Base-by-base conservation (phyloP, 805 yeast genomes). In the Hanseniaspora lachancei region DNA sequence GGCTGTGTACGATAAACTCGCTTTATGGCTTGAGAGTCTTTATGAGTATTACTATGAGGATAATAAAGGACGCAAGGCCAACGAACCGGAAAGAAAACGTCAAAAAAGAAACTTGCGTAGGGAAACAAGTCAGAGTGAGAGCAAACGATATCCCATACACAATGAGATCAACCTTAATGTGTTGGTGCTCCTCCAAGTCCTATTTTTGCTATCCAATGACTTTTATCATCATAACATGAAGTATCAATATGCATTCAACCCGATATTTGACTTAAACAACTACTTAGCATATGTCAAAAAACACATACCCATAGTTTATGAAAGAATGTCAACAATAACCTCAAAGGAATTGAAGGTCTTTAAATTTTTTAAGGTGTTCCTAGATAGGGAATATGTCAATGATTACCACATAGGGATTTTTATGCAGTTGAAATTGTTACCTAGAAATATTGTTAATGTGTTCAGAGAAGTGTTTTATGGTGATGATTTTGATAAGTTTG, bases 381-480 rank as follows among this genome's bases (percentile, higher is more conserved):
- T 53, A 15, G 47, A 39, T 23, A 13, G 15, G 16, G 23, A 38
- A 2, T 38, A 29, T 46, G 47, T 53, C 3, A 53, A 53, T 29
- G 50, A 53, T 27, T 53, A 46, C 20, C 56, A 53, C 40, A 53
- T 53, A 5, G 43, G 42, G 6, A 10, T 53, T 6, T 53, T 53
- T 23, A 38, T 53, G 18, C 7, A 36, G 24, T 3, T 53, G 12
- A 42, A 53, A 12, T 4, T 27, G 10, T 20, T 53, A 12, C 56
- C 56, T 8, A 5, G 20, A 29, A 53, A 53, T 27, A 53, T 53
- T 15, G 23, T 39, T 15, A 27, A 29, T 7, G 18, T 47, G 6
- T 53, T 53, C 23, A 44, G 41, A 32, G 41, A 53, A 36, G n/a
- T 16, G 5, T 46, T 46, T 34, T 53, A 53, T 39, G 50, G 47